Evolutionary conservation across 345 rosid genomes (phyloP), one percentile per base, ranked within the genome.

Genomic region (Anacardium occidentale): DNA sequence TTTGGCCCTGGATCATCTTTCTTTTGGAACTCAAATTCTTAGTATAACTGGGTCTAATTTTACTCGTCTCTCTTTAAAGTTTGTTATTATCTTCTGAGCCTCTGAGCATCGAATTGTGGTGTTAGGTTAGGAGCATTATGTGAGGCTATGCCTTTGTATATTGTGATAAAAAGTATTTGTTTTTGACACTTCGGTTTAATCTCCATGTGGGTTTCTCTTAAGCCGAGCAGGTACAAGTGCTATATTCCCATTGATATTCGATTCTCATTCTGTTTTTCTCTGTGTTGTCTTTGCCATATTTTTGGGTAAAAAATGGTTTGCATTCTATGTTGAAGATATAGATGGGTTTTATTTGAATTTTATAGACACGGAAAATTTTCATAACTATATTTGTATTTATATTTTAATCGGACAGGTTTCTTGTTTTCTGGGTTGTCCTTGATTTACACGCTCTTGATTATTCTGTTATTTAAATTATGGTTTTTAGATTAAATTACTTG

Each of bases 341-440:
- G 47, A 57, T 26, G 73, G 29, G 63, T 44, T 62, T 54, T 72
- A 50, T 10, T 21, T 64, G 51, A 32, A 32, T 55, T 62, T 34
- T 26, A 63, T 34, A 57, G 11, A n/a, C 20, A 40, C 18, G 3
- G 37, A 51, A 58, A 12, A 29, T 29, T 59, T 65, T 73, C 59
- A 52, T 53, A 10, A 29, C 29, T 56, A 10, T 18, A 21, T 64
- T 52, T 67, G 58, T 62, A n/a, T 54, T 62, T 57, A 53, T 55
- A 59, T 45, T 20, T 44, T 71, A 55, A 42, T 48, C 59, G 25
- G 80, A 66, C 75, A 69, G 50, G 69, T 48, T 84, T 84, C 83
- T 74, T 87, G 78, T 75, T 75, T 81, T 45, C 53, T 74, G 72
- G 50, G 74, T 51, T 72, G 54, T 66, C 68, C 14, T 75, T 71